Evolutionary conservation across 257 asterid genomes (phyloP).

Genomic region (Nicotiana tabacum): DNA sequence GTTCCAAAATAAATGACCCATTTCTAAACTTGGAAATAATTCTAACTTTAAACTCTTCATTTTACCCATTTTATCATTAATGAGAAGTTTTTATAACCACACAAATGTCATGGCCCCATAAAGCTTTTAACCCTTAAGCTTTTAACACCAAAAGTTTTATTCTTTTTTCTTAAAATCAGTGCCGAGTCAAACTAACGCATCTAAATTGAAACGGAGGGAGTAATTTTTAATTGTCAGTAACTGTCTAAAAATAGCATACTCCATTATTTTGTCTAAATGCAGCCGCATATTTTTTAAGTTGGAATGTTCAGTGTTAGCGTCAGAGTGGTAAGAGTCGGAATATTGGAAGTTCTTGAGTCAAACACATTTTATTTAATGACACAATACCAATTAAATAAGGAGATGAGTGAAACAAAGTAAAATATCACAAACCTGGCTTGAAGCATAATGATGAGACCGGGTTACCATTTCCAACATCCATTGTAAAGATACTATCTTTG

Average conservation of each 20-base stretch:
- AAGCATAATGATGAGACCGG: constrained; percentile 77
- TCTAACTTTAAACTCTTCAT: no score
- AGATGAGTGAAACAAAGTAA: neutral
- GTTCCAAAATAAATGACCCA: no score
- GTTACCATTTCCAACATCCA: constrained; percentile 59
- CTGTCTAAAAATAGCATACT: neutral
- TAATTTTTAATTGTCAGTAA: neutral
- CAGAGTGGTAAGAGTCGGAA: neutral
- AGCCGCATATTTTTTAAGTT: neutral
- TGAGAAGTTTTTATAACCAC: no score
- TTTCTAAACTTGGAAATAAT: no score
- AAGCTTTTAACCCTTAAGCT: no score
- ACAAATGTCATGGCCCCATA: no score
- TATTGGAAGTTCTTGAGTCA: neutral
- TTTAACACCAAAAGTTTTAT: no score
- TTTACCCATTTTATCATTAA: no score
- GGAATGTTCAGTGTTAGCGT: neutral
- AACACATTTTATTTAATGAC: neutral
- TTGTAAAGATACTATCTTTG: constrained; percentile 54
- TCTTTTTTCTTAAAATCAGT: no score
- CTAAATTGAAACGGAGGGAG: no score
- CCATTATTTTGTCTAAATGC: neutral
- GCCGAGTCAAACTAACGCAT: no score
- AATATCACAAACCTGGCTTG: constrained; percentile 50
- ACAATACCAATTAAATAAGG: neutral